A percentile compares a stretch with the other conserved stretches of the same genome.
phyloP scores from a whole-genome alignment of 129 eudicot species.

The Arctium lappa region DNA sequence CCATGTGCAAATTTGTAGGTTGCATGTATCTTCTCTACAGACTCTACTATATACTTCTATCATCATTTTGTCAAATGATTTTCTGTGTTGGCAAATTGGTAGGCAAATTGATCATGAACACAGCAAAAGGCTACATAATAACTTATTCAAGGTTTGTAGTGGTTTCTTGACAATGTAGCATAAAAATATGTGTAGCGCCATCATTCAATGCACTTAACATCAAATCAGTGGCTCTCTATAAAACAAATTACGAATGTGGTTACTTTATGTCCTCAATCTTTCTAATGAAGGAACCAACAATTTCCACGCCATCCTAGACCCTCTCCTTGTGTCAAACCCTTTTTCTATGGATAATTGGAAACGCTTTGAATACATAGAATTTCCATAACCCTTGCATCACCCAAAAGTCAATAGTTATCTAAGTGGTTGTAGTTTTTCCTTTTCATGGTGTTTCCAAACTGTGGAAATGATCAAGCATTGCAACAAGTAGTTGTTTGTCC shows the following conservation, averaged over 20 bases:
- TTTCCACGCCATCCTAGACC: not conserved
- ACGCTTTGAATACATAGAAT: not conserved
- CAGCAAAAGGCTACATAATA: not conserved
- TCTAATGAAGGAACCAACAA: not conserved
- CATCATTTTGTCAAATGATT: not conserved
- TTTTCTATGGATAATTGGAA: not conserved
- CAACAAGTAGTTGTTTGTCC: slow-evolving; percentile 10
- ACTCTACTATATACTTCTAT: not conserved
- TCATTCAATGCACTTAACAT: not conserved
- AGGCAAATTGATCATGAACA: not conserved
- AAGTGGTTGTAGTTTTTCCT: not conserved
- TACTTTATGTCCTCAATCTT: not conserved
- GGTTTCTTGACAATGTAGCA: not conserved
- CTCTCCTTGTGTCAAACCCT: not conserved
- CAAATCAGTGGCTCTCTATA: not conserved
- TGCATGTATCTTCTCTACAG: too few relatives aligned
- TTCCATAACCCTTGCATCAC: not conserved
- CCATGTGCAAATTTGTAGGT: not conserved
- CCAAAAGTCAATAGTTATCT: not conserved
- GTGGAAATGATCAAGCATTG: slow-evolving; percentile 1
- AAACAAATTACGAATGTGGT: not conserved
- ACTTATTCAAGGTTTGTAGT: not conserved
- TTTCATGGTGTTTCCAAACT: not conserved
- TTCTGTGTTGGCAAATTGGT: not conserved
- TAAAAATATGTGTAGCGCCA: not conserved